Base-by-base conservation (phyloP, 495 filamentous ascomycete species). In the Parathielavia appendiculata region DNA sequence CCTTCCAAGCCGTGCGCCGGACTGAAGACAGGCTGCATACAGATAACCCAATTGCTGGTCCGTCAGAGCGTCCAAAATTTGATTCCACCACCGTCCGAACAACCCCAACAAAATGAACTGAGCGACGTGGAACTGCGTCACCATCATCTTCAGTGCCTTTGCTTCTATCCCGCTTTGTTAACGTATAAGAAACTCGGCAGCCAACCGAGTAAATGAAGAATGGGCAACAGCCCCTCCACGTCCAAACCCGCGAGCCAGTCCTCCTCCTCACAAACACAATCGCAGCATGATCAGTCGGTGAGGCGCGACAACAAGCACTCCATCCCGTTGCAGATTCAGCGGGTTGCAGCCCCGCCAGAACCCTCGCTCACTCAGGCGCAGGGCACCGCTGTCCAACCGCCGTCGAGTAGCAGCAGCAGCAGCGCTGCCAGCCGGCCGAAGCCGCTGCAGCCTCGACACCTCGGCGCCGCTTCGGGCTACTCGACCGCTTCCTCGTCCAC, bases 321-420 rank as follows among this genome's bases (percentile, higher is more conserved):
- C 40, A 61, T 70, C 32, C 66, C 68, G 46, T 64, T 71, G 50
- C 69, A 70, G 39, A 60, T 60, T 56, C 70, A 71, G 62, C 68
- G 77, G 60, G 69, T 71, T 59, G 73, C 78, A 63, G 79, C 77
- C 46, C 77, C 79, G 30, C 78, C 78, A 54, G 78, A 81, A 66
- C 71, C 77, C 20, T 81, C 79, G 51, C 68, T 76, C 60, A 74
- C 77, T 49, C 78, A 81, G 65, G 80, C 78, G 51, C 78, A 78
- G 61, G 80, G 78, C 64, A 70, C 65, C 60, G 60, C 69, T 51
- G 62, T 64, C 48, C 69, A 71, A 58, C 66, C 66, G 13, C 56
- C 61, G 35, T 74, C 76, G 30, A 75, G 67, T 34, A 59, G 35
- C 49, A 40, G 13, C 49, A 51, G 19, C 49, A 40, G 49, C 49